These are phyloP conservation scores for Neonothopanus nambi DNA, from an alignment of 1,284 basidiomycete species.

Conservation along the genomic window DNA sequence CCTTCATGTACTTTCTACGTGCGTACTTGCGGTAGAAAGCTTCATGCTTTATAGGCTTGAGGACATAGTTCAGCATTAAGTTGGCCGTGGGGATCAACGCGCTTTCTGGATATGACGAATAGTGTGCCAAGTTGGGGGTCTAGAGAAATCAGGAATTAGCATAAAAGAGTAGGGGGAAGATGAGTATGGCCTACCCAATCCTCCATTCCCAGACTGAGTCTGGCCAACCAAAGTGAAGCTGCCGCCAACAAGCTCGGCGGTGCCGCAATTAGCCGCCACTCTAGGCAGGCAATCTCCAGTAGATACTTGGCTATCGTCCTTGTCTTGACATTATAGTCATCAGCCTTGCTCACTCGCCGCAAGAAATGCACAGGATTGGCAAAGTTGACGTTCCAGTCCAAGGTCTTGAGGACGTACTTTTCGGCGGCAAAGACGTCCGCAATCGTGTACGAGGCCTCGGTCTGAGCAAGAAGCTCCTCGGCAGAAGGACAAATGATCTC, in stretches of 20 bases:
- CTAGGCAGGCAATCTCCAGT: slow-evolving; percentile 88
- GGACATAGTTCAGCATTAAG: slow-evolving; percentile 90
- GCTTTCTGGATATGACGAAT: slow-evolving; percentile 87
- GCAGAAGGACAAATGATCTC: slow-evolving; percentile 94
- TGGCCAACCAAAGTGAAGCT: slow-evolving; percentile 89
- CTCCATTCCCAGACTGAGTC: slow-evolving; percentile 80
- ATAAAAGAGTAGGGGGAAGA: slow-evolving; percentile 1
- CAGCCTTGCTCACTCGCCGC: slow-evolving; percentile 92
- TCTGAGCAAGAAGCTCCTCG: slow-evolving; percentile 84
- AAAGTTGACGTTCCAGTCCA: slow-evolving; percentile 91
- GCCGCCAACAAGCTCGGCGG: slow-evolving; percentile 89
- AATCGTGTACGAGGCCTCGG: slow-evolving; percentile 86
- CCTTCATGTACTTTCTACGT: slow-evolving; percentile 84
- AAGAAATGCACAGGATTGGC: slow-evolving; percentile 95
- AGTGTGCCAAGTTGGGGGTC: slow-evolving; percentile 89
- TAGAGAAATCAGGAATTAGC: slow-evolving; percentile 31
- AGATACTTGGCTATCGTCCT: slow-evolving; percentile 93
- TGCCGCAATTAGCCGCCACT: slow-evolving; percentile 81
- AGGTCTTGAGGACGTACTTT: slow-evolving; percentile 87
- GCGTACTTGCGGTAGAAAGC: slow-evolving; percentile 86
- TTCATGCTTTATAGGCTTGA: slow-evolving; percentile 73
- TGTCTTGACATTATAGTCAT: slow-evolving; percentile 91
- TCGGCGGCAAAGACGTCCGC: slow-evolving; percentile 93
- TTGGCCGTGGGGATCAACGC: slow-evolving; percentile 87
- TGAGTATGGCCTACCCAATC: slow-evolving; percentile 70